Conservation (phyloP, 2,329 filamentous ascomycete species). For the Blastomyces emzantsi region DNA sequence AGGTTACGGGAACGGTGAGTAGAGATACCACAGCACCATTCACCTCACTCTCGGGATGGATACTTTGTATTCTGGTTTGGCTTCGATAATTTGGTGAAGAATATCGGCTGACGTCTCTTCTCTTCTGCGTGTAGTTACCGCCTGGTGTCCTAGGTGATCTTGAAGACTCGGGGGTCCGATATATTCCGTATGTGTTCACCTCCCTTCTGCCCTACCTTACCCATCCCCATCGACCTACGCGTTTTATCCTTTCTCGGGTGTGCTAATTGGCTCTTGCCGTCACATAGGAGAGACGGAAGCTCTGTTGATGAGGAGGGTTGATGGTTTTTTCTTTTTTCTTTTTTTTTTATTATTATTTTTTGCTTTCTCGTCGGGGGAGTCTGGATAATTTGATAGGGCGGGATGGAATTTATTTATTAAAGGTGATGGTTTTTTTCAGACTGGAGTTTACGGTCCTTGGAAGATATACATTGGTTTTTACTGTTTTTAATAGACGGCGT, state of each 20-base stretch:
- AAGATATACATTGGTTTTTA: neutral
- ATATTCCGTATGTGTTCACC: constrained; percentile 44
- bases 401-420: neutral
- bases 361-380: neutral
- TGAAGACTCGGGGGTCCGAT: constrained; percentile 52
- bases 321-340: too few relatives aligned
- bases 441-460: neutral
- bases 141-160: constrained; percentile 48
- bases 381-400: neutral
- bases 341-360: too few relatives aligned
- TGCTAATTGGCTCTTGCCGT: neutral
- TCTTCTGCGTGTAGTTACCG: constrained; percentile 38
- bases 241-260: neutral
- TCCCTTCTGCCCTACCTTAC: neutral
- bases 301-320: constrained; percentile 37
- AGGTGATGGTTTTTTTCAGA: neutral
- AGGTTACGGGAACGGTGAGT: constrained; percentile 71
- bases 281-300: constrained; percentile 37
- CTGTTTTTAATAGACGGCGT: neutral
- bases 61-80: neutral
- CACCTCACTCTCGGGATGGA: neutral
- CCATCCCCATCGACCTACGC: neutral
- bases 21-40: neutral
- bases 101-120: constrained; percentile 1
- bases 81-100: neutral